Base-by-base conservation (phyloP, 768 basidiomycete genomes). In the Omphalotus guepiniiformis region DNA sequence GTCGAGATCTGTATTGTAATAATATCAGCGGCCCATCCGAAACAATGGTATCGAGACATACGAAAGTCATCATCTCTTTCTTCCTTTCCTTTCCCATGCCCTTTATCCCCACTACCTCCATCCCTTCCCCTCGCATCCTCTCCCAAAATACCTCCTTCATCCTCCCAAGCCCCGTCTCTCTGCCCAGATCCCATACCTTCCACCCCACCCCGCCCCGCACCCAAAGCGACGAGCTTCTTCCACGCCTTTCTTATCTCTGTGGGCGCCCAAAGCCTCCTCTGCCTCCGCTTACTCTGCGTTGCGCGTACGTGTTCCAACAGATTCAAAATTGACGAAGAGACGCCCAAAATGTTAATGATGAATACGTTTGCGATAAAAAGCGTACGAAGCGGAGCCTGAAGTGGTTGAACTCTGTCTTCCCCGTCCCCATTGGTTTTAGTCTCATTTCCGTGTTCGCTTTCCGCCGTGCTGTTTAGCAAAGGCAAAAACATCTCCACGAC, bases 311-410 rank as follows among this genome's bases (percentile, higher is more conserved):
- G 50, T 39, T 69, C 67, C 37, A 72, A 55, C 26, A 76, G 59
- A 2, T 53, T 54, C 18, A 71, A 50, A 37, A 75, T 55, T 0
- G 62, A 64, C 21, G 70, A 59, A 37, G 64, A 61, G 32, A 69
- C 69, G 34, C 62, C 55, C 16, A 73, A 54, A 18, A 80, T 57
- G 52, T 70, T 72, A 38, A 74, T 15, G 70, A 67, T 52, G 25
- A 79, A 78, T 21, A 77, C 74, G 57, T 75, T 75, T 39, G 75
- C 66, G 25, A 75, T 49, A 58, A 76, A 75, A 9, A 83, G 67
- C n/a, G 69, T 63, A 16, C 68, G 62, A 30, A 68, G 58, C 7
- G 71, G 69, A 9, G 63, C 41, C 36, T 47, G 45, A 25, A 34
- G 16, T 34, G 18, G 34, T 25, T 47, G 47, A 11, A 23, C 11